These are phyloP conservation scores for Kluyveromyces nonfermentans DNA, from an alignment of 805 yeast genomes.

Conservation along the genomic window DNA sequence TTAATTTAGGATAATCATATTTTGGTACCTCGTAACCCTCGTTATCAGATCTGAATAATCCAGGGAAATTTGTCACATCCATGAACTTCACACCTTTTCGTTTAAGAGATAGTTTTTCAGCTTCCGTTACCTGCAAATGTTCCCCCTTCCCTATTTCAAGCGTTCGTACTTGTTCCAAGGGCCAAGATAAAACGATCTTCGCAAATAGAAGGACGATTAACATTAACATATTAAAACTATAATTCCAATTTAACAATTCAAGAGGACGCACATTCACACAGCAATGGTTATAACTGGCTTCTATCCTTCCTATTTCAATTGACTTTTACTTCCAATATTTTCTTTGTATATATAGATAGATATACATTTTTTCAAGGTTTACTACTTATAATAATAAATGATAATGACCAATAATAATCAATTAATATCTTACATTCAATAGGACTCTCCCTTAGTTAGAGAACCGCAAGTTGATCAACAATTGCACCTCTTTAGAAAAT, in stretches of 20 bases:
- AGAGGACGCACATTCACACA: too few relatives aligned
- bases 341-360: too few relatives aligned
- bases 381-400: too few relatives aligned
- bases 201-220: not conserved
- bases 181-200: slow-evolving; percentile 1
- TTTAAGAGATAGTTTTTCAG: slow-evolving; percentile 36
- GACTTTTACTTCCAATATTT: too few relatives aligned
- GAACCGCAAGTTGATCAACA: not conserved
- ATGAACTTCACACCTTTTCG: slow-evolving; percentile 46
- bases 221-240: too few relatives aligned
- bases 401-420: not conserved
- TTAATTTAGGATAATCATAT: slow-evolving; percentile 43
- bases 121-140: slow-evolving; percentile 30
- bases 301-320: too few relatives aligned
- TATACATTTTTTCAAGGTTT: too few relatives aligned
- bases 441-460: not conserved
- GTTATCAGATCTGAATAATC: slow-evolving; percentile 11
- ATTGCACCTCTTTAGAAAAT: slow-evolving; percentile 27
- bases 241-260: too few relatives aligned
- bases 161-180: slow-evolving; percentile 11
- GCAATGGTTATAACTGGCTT: too few relatives aligned
- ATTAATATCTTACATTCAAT: not conserved
- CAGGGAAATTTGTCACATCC: slow-evolving; percentile 44
- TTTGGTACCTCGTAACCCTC: slow-evolving; percentile 20
- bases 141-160: slow-evolving; percentile 19